These are phyloP conservation scores for Chloromonas sp. DNA, from an alignment of 163 green algal species.

Conservation along the genomic window DNA sequence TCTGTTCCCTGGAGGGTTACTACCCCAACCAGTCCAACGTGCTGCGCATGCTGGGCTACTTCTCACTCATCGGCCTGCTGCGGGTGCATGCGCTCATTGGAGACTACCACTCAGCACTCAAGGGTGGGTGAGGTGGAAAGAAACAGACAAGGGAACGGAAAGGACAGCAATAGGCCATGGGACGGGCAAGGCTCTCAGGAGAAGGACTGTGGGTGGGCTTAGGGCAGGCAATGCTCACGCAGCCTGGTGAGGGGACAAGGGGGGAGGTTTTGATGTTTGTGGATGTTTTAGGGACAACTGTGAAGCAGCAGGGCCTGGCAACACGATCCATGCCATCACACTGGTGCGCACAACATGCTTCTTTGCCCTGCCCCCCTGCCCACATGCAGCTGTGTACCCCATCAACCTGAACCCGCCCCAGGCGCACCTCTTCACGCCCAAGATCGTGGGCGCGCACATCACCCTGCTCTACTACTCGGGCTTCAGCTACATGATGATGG, in stretches of 20 bases:
- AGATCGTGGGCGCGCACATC: conserved; percentile 78
- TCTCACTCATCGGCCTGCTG: conserved; percentile 83
- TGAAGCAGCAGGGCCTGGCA: too few species aligned
- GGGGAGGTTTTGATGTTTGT: too few species aligned
- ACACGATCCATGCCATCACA: too few species aligned
- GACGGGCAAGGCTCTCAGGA: neutral
- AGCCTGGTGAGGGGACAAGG: too few species aligned
- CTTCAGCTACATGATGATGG: conserved; percentile 91
- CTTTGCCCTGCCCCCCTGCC: neutral
- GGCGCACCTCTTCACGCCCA: conserved; percentile 42
- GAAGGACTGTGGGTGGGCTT: too few species aligned
- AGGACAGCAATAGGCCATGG: neutral
- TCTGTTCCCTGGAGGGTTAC: conserved; percentile 67
- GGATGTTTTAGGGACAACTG: too few species aligned
- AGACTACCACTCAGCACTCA: conserved; percentile 63
- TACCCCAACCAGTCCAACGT: conserved; percentile 82
- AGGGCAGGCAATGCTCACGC: too few species aligned
- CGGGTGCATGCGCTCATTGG: conserved; percentile 89
- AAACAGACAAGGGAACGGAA: too few species aligned
- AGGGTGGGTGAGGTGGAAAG: neutral
- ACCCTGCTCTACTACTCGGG: conserved; percentile 90
- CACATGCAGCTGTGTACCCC: conserved; percentile 42
- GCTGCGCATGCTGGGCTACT: conserved; percentile 94
- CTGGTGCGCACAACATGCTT: too few species aligned
- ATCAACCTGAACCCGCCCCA: conserved; percentile 54